Evolutionary conservation across 2,329 filamentous ascomycete genomes (phyloP).

Genomic region (Phyllosticta citribraziliensis): DNA sequence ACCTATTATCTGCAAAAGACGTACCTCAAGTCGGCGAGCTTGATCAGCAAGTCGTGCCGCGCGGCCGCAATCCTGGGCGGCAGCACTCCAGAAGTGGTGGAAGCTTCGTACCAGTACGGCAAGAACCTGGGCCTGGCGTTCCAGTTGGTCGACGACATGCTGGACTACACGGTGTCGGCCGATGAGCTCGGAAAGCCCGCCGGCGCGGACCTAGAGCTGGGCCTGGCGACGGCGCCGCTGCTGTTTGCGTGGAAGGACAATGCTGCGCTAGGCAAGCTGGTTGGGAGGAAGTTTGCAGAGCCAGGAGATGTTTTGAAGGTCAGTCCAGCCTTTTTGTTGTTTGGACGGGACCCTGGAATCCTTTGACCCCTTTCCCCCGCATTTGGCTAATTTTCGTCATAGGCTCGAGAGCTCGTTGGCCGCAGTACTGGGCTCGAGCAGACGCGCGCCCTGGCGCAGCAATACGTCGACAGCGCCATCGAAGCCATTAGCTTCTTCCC

Average conservation of each 20-base stretch:
- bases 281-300: conserved; percentile 79
- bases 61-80: conserved; percentile 80
- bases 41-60: conserved; percentile 94
- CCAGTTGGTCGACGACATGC: conserved; percentile 94
- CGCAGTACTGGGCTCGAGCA: conserved; percentile 83
- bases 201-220: conserved; percentile 85
- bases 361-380: neutral
- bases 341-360: neutral
- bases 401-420: conserved; percentile 82
- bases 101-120: conserved; percentile 85
- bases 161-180: conserved; percentile 85
- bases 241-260: conserved; percentile 93
- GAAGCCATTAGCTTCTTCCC: conserved; percentile 76
- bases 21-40: conserved; percentile 88
- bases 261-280: conserved; percentile 72
- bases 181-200: conserved; percentile 87
- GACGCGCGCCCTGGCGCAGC: conserved; percentile 79
- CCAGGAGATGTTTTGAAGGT: conserved; percentile 81
- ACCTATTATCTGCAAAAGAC: conserved; percentile 97
- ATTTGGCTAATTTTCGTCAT: neutral
- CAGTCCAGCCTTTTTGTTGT: conserved; percentile 26
- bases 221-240: conserved; percentile 84
- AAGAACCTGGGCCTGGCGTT: conserved; percentile 92
- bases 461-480: conserved; percentile 83
- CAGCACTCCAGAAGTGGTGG: conserved; percentile 66